Evolutionary conservation across 345 rosid species (phyloP).

Genomic region (Eutrema yunnanense): DNA sequence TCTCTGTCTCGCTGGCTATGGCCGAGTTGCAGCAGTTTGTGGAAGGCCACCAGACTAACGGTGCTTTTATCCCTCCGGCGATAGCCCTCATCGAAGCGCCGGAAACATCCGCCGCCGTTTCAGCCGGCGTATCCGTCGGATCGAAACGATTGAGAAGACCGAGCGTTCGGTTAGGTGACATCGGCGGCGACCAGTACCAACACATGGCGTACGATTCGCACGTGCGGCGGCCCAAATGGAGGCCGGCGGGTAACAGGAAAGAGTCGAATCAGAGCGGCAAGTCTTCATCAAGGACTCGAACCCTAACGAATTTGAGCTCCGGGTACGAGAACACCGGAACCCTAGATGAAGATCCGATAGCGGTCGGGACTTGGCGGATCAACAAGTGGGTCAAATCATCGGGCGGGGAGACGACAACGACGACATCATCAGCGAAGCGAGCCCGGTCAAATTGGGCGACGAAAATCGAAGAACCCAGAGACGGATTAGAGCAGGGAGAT

Average conservation of each 20-base stretch:
- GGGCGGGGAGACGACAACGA: background rate
- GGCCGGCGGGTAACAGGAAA: constrained; percentile 30
- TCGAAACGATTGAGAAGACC: constrained; percentile 81
- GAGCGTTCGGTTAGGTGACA: constrained; percentile 86
- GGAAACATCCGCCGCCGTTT: constrained; percentile 35
- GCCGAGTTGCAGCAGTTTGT: constrained; percentile 52
- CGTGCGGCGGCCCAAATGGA: constrained; percentile 36
- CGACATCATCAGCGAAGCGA: constrained; percentile 37
- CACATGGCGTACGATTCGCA: constrained; percentile 43
- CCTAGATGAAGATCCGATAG: constrained; percentile 55
- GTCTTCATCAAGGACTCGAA: constrained; percentile 48
- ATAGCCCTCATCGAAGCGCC: constrained; percentile 37
- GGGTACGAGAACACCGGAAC: constrained; percentile 41
- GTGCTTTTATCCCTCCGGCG: constrained; percentile 29
- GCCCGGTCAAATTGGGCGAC: constrained; percentile 58
- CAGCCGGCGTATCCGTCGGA: constrained; percentile 36
- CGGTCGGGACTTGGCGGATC: constrained; percentile 67
- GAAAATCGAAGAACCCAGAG: constrained; percentile 30
- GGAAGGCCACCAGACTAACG: constrained; percentile 46
- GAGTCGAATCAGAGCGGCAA: constrained; percentile 30
- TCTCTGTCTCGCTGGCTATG: constrained; percentile 27
- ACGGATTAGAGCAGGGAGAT: constrained; percentile 38
- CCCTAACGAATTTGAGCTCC: constrained; percentile 49
- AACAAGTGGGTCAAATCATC: constrained; percentile 29
- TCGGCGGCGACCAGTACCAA: constrained; percentile 65